Conservation (phyloP, 192 early-diverging fungal genomes). For the Ambispora gerdemannii region DNA sequence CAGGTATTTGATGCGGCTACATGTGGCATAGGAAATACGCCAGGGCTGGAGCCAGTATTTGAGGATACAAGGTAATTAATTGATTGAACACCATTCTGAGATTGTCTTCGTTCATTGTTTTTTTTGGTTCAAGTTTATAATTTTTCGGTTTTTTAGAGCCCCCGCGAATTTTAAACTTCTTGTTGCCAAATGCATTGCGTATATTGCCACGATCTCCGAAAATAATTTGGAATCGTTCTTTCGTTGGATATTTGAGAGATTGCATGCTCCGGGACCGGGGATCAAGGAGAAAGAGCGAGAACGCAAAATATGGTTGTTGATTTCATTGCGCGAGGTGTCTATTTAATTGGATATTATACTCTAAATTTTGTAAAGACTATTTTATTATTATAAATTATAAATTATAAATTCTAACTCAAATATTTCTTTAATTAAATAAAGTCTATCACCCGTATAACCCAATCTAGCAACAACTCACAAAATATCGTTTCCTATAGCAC, state of each 20-base stretch:
- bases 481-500: background rate
- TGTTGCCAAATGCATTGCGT: constrained; percentile 13
- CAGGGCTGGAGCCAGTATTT: constrained; percentile 18
- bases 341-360: background rate
- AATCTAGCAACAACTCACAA: background rate
- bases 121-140: background rate
- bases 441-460: background rate
- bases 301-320: constrained; percentile 23
- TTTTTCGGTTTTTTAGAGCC: background rate
- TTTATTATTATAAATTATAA: background rate
- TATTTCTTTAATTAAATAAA: background rate
- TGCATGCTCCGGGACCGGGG: background rate
- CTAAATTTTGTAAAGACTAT: background rate
- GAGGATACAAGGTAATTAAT: constrained; percentile 22
- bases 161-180: background rate
- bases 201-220: constrained; percentile 3
- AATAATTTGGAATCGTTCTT: constrained; percentile 13
- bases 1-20: constrained; percentile 25
- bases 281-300: constrained; percentile 25
- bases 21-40: background rate
- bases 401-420: background rate
- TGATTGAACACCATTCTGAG: background rate
- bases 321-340: constrained; percentile 26
- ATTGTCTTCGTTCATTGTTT: background rate
- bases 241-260: constrained; percentile 27